phyloP scores from a whole-genome alignment of 164 flowering plant species.

The Echeveria elegans region DNA sequence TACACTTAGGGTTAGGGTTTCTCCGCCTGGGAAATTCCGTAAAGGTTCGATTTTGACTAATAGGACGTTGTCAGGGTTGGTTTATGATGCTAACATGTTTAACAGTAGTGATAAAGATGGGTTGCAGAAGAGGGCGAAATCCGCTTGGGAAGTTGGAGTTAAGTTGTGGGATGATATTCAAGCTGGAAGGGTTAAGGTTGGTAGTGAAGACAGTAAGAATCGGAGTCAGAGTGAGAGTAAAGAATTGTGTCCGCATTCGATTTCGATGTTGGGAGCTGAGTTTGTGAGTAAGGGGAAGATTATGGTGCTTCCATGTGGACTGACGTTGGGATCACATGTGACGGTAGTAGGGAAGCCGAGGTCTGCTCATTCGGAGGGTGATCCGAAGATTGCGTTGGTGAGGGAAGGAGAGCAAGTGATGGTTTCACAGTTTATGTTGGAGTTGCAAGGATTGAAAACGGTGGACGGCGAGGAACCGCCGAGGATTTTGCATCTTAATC shows the following conservation, averaged over 20 bases:
- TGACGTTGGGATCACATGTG: slow-evolving; percentile 76
- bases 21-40: slow-evolving; percentile 3
- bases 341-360: slow-evolving; percentile 71
- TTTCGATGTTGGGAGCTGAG: slow-evolving; percentile 45
- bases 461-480: slow-evolving; percentile 97
- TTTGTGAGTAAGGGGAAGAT: slow-evolving; percentile 31
- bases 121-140: slow-evolving; percentile 30
- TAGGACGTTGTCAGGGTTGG: slow-evolving; percentile 35
- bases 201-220: slow-evolving; percentile 10
- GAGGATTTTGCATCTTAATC: slow-evolving; percentile 83
- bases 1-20: slow-evolving; percentile 15
- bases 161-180: slow-evolving; percentile 30
- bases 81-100: slow-evolving; percentile 19
- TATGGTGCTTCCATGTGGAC: slow-evolving; percentile 75
- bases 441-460: slow-evolving; percentile 73
- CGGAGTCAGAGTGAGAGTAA: slow-evolving; percentile 15
- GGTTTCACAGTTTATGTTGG: slow-evolving; percentile 91
- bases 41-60: slow-evolving; percentile 18
- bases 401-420: slow-evolving; percentile 45
- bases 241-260: slow-evolving; percentile 51
- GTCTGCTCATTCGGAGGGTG: slow-evolving; percentile 48
- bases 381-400: slow-evolving; percentile 45
- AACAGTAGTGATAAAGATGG: slow-evolving; percentile 18
- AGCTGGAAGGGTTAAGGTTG: slow-evolving; percentile 19
- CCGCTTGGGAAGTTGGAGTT: slow-evolving; percentile 31